A percentile compares a stretch with the other conserved stretches of the same genome.
These are phyloP conservation scores for Sporothrix sp. DNA, from an alignment of 2,329 filamentous ascomycete species.

Conservation along the genomic window DNA sequence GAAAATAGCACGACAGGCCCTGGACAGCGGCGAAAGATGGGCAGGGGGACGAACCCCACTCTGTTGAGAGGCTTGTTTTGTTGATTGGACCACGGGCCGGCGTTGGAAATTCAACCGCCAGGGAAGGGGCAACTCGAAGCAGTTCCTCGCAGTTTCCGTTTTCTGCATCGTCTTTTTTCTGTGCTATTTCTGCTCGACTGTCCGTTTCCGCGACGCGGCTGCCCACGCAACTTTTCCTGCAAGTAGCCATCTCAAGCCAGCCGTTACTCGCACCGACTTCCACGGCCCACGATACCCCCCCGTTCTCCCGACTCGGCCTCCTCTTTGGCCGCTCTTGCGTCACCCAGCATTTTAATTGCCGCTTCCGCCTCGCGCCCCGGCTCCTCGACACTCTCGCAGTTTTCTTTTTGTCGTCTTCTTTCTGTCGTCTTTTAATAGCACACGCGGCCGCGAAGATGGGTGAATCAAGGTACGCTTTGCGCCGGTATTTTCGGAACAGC, in stretches of 20 bases:
- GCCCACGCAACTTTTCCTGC: not conserved
- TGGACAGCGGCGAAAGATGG: not conserved
- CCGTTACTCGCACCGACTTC: not conserved
- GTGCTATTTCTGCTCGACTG: not conserved
- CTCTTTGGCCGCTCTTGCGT: constrained; percentile 1
- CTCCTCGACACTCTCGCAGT: not conserved
- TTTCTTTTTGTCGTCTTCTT: not conserved
- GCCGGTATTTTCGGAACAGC: not conserved
- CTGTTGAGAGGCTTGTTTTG: constrained; percentile 10
- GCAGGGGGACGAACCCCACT: constrained; percentile 10
- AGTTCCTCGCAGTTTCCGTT: not conserved
- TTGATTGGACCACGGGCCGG: constrained; percentile 13
- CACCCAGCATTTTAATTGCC: not conserved
- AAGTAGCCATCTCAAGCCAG: not conserved
- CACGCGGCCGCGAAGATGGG: constrained; percentile 14
- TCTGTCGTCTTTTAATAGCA: not conserved
- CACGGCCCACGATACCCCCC: not conserved
- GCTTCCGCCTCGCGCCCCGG: not conserved
- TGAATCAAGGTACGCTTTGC: constrained; percentile 17
- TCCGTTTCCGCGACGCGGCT: not conserved
- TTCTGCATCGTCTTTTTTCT: not conserved
- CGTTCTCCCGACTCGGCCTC: not conserved
- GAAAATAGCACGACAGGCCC: not conserved
- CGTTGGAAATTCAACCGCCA: constrained; percentile 7
- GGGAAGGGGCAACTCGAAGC: not conserved